Evolutionary conservation across 2,329 filamentous ascomycete genomes (phyloP).

Genomic region (Beauveria brongniartii): DNA sequence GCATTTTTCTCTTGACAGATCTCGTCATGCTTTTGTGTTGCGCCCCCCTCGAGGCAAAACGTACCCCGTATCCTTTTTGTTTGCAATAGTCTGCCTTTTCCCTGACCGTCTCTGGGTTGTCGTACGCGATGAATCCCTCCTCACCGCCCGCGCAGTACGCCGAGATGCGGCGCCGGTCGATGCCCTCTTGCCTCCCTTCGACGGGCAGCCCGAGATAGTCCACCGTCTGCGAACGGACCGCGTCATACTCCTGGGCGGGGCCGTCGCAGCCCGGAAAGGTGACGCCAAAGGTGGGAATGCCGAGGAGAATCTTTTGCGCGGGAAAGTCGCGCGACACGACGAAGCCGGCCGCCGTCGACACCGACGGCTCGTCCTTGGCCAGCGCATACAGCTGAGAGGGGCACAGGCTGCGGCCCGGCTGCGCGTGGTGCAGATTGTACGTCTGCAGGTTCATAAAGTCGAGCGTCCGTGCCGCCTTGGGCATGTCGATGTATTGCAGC

Average conservation of each 20-base stretch:
- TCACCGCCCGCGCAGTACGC: slow-evolving; percentile 66
- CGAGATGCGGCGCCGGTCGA: slow-evolving; percentile 60
- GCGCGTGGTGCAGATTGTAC: slow-evolving; percentile 70
- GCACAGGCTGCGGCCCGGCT: slow-evolving; percentile 60
- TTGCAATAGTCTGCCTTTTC: slow-evolving; percentile 68
- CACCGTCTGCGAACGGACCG: slow-evolving; percentile 56
- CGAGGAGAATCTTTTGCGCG: slow-evolving; percentile 63
- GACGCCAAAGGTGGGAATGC: slow-evolving; percentile 67
- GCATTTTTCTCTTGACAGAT: neutral
- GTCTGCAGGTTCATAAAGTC: slow-evolving; percentile 73
- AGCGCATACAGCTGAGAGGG: slow-evolving; percentile 67
- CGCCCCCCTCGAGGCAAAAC: slow-evolving; percentile 18
- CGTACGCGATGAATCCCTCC: slow-evolving; percentile 72
- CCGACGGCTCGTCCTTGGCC: slow-evolving; percentile 53
- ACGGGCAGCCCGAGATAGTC: slow-evolving; percentile 65
- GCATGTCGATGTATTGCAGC: slow-evolving; percentile 61
- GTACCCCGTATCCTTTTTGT: slow-evolving; percentile 58
- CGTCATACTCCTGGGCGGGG: slow-evolving; percentile 53
- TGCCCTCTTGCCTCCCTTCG: slow-evolving; percentile 51
- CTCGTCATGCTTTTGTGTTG: too few species aligned
- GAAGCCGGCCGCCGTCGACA: slow-evolving; percentile 58
- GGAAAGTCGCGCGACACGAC: slow-evolving; percentile 59
- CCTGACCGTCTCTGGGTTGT: slow-evolving; percentile 67
- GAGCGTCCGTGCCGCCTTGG: slow-evolving; percentile 53
- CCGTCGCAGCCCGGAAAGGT: slow-evolving; percentile 61